These are phyloP conservation scores for Schoenoplectus triqueter DNA, from an alignment of 202 grass and related monocot genomes.

Conservation along the genomic window DNA sequence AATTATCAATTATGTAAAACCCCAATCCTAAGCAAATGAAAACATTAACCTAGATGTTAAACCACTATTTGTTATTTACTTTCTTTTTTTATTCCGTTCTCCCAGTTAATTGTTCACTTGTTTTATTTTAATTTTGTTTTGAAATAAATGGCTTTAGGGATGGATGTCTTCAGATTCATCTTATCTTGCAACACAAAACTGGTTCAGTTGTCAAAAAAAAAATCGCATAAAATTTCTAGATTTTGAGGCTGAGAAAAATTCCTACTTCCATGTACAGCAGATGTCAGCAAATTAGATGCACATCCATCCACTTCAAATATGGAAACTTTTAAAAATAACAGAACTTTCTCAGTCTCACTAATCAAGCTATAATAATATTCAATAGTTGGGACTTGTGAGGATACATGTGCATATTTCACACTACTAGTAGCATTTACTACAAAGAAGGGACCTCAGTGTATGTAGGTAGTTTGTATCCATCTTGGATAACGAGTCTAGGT, in stretches of 20 bases:
- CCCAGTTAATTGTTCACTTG: not conserved
- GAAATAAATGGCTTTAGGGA: not conserved
- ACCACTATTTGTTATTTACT: constrained; percentile 18
- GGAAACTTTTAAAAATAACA: too few species aligned
- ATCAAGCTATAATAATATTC: too few species aligned
- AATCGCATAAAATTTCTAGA: not conserved
- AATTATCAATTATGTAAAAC: constrained; percentile 21
- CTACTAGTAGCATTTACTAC: too few species aligned
- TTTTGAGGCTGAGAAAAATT: constrained; percentile 8
- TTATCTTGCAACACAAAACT: not conserved
- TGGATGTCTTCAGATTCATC: not conserved
- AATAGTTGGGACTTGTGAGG: too few species aligned
- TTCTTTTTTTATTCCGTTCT: constrained; percentile 7
- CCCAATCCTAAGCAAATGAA: not conserved
- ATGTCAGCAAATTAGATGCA: too few species aligned
- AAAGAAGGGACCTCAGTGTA: too few species aligned
- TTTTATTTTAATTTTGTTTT: not conserved
- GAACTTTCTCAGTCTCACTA: too few species aligned
- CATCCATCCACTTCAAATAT: too few species aligned
- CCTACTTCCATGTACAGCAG: too few species aligned
- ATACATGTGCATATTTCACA: too few species aligned
- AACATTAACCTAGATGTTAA: constrained; percentile 29
- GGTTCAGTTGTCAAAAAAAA: not conserved
- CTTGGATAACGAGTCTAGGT: constrained; percentile 3
- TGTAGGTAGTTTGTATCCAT: not conserved